Percentiles rank a stretch among this genome's conserved stretches.
phyloP scores from a whole-genome alignment of 1,284 basidiomycete species.

The Heterobasidion parviporum region DNA sequence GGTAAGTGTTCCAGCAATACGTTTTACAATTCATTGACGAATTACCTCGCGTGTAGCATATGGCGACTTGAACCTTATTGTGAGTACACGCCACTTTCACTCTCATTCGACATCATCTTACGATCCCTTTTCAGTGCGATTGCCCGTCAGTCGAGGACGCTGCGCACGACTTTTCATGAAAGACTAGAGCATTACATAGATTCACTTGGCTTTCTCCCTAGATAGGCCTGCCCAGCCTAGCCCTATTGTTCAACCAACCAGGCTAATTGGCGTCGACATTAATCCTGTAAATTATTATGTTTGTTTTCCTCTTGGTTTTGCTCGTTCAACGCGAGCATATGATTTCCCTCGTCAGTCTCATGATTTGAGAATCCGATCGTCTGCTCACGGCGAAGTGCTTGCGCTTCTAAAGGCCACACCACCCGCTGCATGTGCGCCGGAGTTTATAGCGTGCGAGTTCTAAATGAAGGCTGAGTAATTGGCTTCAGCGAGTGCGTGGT shows the following conservation, averaged over 20 bases:
- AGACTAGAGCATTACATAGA: constrained; percentile 4
- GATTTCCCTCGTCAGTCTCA: too few relatives aligned
- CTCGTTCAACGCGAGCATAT: too few relatives aligned
- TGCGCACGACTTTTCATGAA: constrained; percentile 10
- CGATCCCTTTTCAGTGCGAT: constrained; percentile 52
- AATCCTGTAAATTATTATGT: background rate
- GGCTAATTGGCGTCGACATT: background rate
- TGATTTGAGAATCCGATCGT: too few relatives aligned
- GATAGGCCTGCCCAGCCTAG: constrained; percentile 4
- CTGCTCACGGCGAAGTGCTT: too few relatives aligned
- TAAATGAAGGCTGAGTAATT: too few relatives aligned
- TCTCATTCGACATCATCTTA: background rate
- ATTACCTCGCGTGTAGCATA: constrained; percentile 42
- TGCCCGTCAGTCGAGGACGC: constrained; percentile 84
- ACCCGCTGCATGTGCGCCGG: background rate
- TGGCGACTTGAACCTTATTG: constrained; percentile 75
- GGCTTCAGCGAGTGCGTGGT: too few relatives aligned
- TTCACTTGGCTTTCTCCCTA: constrained; percentile 2
- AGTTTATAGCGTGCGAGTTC: too few relatives aligned
- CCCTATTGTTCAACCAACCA: constrained; percentile 12
- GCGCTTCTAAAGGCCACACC: too few relatives aligned
- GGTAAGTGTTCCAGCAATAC: constrained; percentile 33
- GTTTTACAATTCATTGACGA: background rate
- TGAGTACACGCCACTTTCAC: constrained; percentile 31
- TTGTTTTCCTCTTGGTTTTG: background rate